Base-by-base conservation (phyloP, 1,284 basidiomycete species). In the Malassezia slooffiae region DNA sequence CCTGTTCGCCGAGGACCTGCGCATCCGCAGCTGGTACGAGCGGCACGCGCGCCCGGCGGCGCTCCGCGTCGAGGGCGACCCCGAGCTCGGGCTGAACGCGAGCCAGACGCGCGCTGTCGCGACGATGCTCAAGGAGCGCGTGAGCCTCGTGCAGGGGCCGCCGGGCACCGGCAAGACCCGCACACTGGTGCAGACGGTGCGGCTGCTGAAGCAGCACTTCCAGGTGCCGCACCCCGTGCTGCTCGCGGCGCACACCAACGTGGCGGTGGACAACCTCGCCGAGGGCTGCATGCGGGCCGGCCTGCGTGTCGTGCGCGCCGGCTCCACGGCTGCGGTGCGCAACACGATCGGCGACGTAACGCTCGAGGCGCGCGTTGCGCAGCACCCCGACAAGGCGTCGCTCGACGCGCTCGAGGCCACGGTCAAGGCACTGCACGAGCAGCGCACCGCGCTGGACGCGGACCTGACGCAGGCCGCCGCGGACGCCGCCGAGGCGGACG, bases 101-200 rank as follows among this genome's bases (percentile, higher is more conserved):
- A 82, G 81, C n/a, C 88, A 95, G 70, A 76, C 78, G 41, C 74
- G 79, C 43, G 89, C 89, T 0, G 79, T 90, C 36, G 88, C 87
- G 1, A 77, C 80, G 72, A 90, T 91, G 83, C 75, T 93, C 33
- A 78, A 79, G 5, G 77, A 87, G 56, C 74, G 79, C 23, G 70
- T 87, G 27, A 83, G 82, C 62, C 74, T 93, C 17, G 79, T 93
- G 16, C 89, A 93, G 72, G 89, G 89, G 12, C 89, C 89, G 17
- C 89, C 89, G 5, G 89, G 89, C n/a, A 95, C 89, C 0, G 87
- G 89, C 34, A 95, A 95, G 72, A 91, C 88, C 1, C 81, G 82
- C 60, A 91, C 89, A 0, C 87, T 95, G 38, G 81, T 90, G 23
- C 81, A 89, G 62, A 76, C 85, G 1, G 76, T 89, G 56, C 79